phyloP scores from a whole-genome alignment of 73 alveolate species.

The Durusdinium trenchii region DNA sequence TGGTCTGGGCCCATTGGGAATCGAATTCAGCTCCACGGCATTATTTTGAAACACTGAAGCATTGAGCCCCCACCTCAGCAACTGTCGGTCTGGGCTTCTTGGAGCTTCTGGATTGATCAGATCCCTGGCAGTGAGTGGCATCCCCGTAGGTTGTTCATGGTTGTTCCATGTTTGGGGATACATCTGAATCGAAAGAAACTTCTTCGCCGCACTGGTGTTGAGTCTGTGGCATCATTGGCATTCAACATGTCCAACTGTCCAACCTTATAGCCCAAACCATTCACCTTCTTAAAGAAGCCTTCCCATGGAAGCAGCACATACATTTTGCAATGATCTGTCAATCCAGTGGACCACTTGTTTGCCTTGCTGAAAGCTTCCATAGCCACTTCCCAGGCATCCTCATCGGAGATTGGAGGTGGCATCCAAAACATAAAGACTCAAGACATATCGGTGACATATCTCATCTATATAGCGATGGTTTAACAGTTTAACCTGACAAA shows the following conservation, averaged over 20 bases:
- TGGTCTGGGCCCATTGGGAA: not conserved
- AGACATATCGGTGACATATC: no score
- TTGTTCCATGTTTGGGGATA: no score
- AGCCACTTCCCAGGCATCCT: slow-evolving; percentile 62
- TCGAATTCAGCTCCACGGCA: not conserved
- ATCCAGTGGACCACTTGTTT: not conserved
- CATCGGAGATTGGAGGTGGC: not conserved
- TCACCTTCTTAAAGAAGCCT: not conserved
- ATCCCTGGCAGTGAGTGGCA: no score
- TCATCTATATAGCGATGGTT: no score
- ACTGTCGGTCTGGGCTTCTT: not conserved
- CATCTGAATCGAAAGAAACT: no score
- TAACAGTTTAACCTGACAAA: no score
- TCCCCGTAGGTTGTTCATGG: no score
- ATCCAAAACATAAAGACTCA: not conserved
- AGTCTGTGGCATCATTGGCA: no score
- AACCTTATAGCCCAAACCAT: no score
- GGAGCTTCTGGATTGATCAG: not conserved
- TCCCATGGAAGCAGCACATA: not conserved
- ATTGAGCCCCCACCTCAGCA: not conserved
- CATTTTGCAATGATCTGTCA: not conserved
- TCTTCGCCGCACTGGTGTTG: no score
- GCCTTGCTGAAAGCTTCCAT: slow-evolving; percentile 69
- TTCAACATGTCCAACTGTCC: no score
- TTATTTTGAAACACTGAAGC: not conserved